Evolutionary conservation across 768 basidiomycete genomes (phyloP).

Genomic region (Thelephora ganbajun): DNA sequence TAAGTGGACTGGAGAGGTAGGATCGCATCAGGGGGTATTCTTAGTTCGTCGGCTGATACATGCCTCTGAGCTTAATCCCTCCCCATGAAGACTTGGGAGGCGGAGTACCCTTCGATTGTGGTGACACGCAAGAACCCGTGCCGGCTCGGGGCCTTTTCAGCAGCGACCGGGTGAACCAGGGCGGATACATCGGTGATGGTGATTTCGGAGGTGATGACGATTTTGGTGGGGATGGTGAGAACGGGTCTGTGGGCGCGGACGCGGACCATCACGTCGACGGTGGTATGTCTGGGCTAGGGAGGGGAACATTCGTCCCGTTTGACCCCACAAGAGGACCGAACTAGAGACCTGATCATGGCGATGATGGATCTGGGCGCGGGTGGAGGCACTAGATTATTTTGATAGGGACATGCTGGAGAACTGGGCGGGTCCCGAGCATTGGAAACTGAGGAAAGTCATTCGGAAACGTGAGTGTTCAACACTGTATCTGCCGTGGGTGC

Average conservation of each 20-base stretch:
- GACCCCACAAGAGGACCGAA: conserved; percentile 72
- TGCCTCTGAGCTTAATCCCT: conserved; percentile 46
- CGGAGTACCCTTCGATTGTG: conserved; percentile 14
- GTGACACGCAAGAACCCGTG: conserved; percentile 16
- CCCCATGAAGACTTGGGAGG: conserved; percentile 27
- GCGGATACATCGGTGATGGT: conserved; percentile 25
- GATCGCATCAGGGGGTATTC: conserved; percentile 10
- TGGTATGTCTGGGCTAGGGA: conserved; percentile 24
- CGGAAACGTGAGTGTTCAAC: conserved; percentile 45
- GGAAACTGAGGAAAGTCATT: conserved; percentile 82
- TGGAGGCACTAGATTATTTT: conserved; percentile 68
- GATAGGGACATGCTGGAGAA: conserved; percentile 79
- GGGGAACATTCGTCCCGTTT: conserved; percentile 57
- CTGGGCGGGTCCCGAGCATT: conserved; percentile 98
- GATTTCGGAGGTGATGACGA: conserved; percentile 25
- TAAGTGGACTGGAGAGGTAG: conserved; percentile 48
- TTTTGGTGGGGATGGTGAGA: conserved; percentile 22
- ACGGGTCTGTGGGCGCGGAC: conserved; percentile 15
- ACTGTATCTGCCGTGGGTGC: too few relatives aligned
- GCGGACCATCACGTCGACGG: conserved; percentile 28
- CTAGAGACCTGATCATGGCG: conserved; percentile 71
- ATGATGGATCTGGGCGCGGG: conserved; percentile 59
- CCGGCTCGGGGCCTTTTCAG: conserved; percentile 55
- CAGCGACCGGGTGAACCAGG: conserved; percentile 41
- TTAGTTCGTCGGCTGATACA: conserved; percentile 4